These are phyloP conservation scores for Exophiala calicioides DNA, from an alignment of 2,329 filamentous ascomycete genomes.

Conservation along the genomic window DNA sequence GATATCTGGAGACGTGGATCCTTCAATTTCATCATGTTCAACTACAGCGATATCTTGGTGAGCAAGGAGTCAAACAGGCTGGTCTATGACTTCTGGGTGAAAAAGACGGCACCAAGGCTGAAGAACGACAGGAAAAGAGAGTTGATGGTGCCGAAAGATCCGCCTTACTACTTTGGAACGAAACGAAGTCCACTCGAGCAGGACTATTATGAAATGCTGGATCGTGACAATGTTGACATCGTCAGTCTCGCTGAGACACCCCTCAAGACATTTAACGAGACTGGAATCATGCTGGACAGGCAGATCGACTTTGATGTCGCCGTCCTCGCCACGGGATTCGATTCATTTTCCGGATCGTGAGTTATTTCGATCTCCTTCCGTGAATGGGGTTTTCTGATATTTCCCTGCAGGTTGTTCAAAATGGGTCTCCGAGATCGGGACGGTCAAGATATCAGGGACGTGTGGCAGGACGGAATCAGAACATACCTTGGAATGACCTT, in stretches of 20 bases:
- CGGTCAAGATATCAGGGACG: slow-evolving; percentile 37
- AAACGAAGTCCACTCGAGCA: slow-evolving; percentile 54
- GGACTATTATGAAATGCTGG: slow-evolving; percentile 52
- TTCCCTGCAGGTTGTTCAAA: no score
- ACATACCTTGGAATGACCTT: slow-evolving; percentile 46
- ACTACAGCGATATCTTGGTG: slow-evolving; percentile 55
- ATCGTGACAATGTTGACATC: slow-evolving; percentile 49
- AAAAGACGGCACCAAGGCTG: slow-evolving; percentile 54
- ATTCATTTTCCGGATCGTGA: slow-evolving; percentile 44
- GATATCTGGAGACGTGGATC: slow-evolving; percentile 44
- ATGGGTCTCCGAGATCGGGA: slow-evolving; percentile 43
- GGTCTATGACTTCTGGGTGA: slow-evolving; percentile 58
- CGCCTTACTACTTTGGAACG: slow-evolving; percentile 56
- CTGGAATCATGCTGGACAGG: slow-evolving; percentile 41
- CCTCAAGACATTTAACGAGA: slow-evolving; percentile 42
- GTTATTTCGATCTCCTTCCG: no score
- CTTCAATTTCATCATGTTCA: slow-evolving; percentile 54
- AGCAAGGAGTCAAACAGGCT: slow-evolving; percentile 51
- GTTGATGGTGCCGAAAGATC: slow-evolving; percentile 54
- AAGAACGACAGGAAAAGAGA: slow-evolving; percentile 52
- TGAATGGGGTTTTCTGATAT: no score
- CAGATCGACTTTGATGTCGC: slow-evolving; percentile 44
- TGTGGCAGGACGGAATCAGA: slow-evolving; percentile 39
- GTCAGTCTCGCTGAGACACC: slow-evolving; percentile 46
- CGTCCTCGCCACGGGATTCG: slow-evolving; percentile 47